phyloP scores from a whole-genome alignment of 768 basidiomycete genomes.

The Lactarius sp. region DNA sequence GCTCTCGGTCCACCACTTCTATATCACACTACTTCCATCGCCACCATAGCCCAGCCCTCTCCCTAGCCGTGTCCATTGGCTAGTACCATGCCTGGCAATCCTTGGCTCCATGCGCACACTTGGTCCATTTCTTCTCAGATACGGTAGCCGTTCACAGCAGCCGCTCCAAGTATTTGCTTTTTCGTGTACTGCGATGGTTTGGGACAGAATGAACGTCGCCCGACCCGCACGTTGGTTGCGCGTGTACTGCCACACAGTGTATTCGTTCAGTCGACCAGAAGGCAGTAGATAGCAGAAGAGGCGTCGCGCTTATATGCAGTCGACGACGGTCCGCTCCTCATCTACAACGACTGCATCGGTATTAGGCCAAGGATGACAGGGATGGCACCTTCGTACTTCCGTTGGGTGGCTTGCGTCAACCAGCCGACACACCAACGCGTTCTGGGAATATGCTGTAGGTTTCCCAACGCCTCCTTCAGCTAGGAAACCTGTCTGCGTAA shows the following conservation, averaged over 20 bases:
- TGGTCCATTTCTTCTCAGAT: too few relatives aligned
- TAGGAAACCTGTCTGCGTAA: constrained; percentile 77
- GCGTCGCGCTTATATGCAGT: constrained; percentile 56
- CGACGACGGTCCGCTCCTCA: constrained; percentile 93
- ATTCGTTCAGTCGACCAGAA: too few relatives aligned
- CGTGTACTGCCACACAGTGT: constrained; percentile 33
- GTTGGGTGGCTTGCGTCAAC: constrained; percentile 91
- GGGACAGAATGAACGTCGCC: constrained; percentile 88
- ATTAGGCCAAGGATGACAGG: constrained; percentile 75
- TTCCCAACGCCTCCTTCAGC: constrained; percentile 81
- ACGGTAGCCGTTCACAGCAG: too few relatives aligned
- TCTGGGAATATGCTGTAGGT: constrained; percentile 88
- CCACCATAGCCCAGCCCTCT: too few relatives aligned
- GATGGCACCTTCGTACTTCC: constrained; percentile 90
- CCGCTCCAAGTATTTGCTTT: too few relatives aligned
- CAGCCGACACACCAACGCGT: constrained; percentile 72
- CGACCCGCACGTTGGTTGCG: constrained; percentile 91
- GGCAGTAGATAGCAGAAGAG: too few relatives aligned
- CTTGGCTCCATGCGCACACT: too few relatives aligned
- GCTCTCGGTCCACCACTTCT: too few relatives aligned
- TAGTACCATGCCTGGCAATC: too few relatives aligned
- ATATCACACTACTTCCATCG: too few relatives aligned
- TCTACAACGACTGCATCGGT: constrained; percentile 94
- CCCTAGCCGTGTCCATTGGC: too few relatives aligned
- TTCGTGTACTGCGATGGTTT: too few relatives aligned